These are phyloP conservation scores for Cenchrus purpureus DNA, from an alignment of 176 grass and related monocot species.

Conservation along the genomic window DNA sequence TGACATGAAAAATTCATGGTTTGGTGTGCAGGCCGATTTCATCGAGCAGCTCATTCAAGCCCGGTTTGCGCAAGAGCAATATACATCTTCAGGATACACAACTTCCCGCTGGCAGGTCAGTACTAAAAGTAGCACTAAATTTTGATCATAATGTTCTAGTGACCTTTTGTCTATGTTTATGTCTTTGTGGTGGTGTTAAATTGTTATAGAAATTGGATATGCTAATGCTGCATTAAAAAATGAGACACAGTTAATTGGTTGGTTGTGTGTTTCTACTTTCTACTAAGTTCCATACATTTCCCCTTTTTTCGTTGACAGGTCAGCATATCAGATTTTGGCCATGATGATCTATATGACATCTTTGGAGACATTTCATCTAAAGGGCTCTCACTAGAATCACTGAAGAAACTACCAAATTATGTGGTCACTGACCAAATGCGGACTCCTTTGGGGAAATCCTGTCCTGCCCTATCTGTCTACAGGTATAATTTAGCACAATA, in stretches of 20 bases:
- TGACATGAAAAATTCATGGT: slow-evolving; percentile 26
- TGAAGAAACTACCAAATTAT: slow-evolving; percentile 69
- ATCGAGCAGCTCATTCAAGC: slow-evolving; percentile 82
- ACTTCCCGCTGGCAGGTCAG: slow-evolving; percentile 69
- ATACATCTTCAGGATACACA: slow-evolving; percentile 47
- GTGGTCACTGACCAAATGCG: slow-evolving; percentile 55
- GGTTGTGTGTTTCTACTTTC: background rate
- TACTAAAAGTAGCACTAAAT: slow-evolving; percentile 45
- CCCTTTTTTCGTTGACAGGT: slow-evolving; percentile 31
- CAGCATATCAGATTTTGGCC: slow-evolving; percentile 55
- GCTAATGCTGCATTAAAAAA: background rate
- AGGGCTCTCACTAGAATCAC: slow-evolving; percentile 62
- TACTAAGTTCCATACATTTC: slow-evolving; percentile 19
- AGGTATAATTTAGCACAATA: slow-evolving; percentile 46
- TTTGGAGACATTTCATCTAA: slow-evolving; percentile 69
- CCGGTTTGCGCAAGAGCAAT: slow-evolving; percentile 68
- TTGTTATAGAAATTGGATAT: slow-evolving; percentile 12
- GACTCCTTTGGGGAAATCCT: slow-evolving; percentile 54
- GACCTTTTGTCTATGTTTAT: background rate
- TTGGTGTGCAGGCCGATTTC: slow-evolving; percentile 71
- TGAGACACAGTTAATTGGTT: background rate
- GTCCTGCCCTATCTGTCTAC: slow-evolving; percentile 79
- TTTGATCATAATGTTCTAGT: background rate
- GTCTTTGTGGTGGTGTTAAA: background rate
- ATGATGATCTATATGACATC: slow-evolving; percentile 76